Evolutionary conservation across 148 eudicot species (phyloP).

Genomic region (Rhododendron simsii): DNA sequence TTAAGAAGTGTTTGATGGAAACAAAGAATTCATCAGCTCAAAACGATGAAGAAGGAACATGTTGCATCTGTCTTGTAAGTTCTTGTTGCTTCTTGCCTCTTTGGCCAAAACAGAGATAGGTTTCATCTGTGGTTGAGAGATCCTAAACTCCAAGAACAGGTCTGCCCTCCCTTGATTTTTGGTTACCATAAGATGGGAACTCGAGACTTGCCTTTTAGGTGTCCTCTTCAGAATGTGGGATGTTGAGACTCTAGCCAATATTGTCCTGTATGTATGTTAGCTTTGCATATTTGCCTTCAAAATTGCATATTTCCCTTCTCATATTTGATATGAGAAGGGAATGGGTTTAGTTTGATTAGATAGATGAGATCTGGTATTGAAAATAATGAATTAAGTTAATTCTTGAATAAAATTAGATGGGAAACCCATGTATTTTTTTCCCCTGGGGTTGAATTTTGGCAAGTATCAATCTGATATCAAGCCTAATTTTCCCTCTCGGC

Average conservation of each 20-base stretch:
- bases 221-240: slow-evolving; percentile 3
- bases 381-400: not conserved
- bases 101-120: not conserved
- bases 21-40: slow-evolving; percentile 2
- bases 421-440: not conserved
- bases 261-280: not conserved
- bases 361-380: not conserved
- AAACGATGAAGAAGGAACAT: slow-evolving; percentile 14
- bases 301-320: not conserved
- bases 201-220: slow-evolving; percentile 1
- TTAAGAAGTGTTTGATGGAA: slow-evolving; percentile 22
- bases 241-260: not conserved
- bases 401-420: not conserved
- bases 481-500: not conserved
- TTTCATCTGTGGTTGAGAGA: not conserved
- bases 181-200: not conserved
- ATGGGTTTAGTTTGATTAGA: not conserved
- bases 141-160: not conserved
- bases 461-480: not conserved
- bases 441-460: not conserved
- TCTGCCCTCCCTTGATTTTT: not conserved
- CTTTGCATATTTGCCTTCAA: not conserved
- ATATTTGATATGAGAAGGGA: not conserved
- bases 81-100: not conserved
- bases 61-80: slow-evolving; percentile 41